Conservation (phyloP, 169 alveolate species). For the Cryptosporidium ubiquitum region DNA sequence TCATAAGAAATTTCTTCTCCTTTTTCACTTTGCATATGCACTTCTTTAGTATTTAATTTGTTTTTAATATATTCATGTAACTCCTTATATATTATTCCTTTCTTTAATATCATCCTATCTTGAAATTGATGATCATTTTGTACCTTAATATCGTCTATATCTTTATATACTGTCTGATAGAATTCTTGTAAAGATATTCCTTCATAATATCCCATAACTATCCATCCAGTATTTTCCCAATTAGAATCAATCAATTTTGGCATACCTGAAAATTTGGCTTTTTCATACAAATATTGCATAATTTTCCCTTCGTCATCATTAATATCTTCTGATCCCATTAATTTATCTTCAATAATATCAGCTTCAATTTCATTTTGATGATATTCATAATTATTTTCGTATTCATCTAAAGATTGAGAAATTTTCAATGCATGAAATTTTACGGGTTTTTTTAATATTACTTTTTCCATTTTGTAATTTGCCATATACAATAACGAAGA, state of each 20-base stretch:
- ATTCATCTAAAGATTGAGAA: neutral
- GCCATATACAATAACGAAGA: conserved; percentile 53
- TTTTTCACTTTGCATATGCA: neutral
- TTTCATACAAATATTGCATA: conserved; percentile 29
- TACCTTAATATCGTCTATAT: conserved; percentile 53
- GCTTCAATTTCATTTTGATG: neutral
- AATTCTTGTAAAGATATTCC: conserved; percentile 67
- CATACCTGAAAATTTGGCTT: conserved; percentile 22
- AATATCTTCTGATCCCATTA: neutral
- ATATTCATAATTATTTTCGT: neutral
- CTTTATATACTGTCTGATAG: conserved; percentile 29
- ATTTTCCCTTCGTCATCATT: conserved; percentile 31
- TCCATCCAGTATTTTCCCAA: conserved; percentile 72
- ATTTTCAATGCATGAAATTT: conserved; percentile 2
- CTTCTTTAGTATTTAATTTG: neutral
- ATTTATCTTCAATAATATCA: neutral
- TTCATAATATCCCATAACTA: conserved; percentile 54
- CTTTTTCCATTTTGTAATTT: conserved; percentile 6
- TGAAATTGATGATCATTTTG: conserved; percentile 54
- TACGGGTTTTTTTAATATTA: conserved; percentile 4
- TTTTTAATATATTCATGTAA: conserved; percentile 9
- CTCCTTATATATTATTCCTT: conserved; percentile 51
- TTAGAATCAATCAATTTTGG: conserved; percentile 43
- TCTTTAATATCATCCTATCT: conserved; percentile 50
- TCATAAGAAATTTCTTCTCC: neutral